These are phyloP conservation scores for Aspergillus saccharolyticus DNA, from an alignment of 495 filamentous ascomycete species.

Conservation along the genomic window DNA sequence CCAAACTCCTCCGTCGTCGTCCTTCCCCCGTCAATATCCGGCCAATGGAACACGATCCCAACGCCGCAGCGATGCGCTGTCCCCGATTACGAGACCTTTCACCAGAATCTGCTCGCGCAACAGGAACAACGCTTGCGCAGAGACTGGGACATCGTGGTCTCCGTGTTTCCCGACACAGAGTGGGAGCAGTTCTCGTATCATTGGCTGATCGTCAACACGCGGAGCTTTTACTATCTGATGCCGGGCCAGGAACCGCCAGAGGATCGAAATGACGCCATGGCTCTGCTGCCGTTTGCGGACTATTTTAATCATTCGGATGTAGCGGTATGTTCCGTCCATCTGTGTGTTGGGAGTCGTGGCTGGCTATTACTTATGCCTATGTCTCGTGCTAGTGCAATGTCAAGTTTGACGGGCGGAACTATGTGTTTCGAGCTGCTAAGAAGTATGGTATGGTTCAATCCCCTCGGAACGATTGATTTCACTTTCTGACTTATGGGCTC, in stretches of 20 bases:
- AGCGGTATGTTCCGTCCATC: constrained; percentile 25
- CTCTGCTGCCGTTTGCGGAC: constrained; percentile 78
- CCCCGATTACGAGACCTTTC: constrained; percentile 30
- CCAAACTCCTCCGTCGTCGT: constrained; percentile 6
- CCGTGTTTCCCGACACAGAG: constrained; percentile 48
- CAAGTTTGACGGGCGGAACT: constrained; percentile 51
- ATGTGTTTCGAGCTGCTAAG: constrained; percentile 52
- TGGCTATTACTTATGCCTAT: no score
- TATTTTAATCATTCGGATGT: constrained; percentile 76
- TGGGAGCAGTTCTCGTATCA: constrained; percentile 58
- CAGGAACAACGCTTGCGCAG: constrained; percentile 58
- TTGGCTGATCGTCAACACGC: constrained; percentile 80
- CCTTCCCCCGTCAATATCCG: constrained; percentile 42
- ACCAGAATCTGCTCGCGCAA: constrained; percentile 51
- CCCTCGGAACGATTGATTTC: no score
- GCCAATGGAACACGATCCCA: constrained; percentile 29
- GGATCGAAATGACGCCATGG: constrained; percentile 66
- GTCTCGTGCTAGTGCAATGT: constrained; percentile 65
- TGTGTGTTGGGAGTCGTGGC: background rate
- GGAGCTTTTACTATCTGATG: constrained; percentile 71
- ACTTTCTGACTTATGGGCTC: no score
- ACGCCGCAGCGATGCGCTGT: constrained; percentile 16
- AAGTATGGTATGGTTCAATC: constrained; percentile 44
- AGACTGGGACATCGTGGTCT: constrained; percentile 53
- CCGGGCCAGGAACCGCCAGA: constrained; percentile 45